A percentile compares a stretch with the other conserved stretches of the same genome.
These are phyloP conservation scores for Chytriomyces sp. DNA, from an alignment of 192 early-diverging fungal genomes.

Conservation along the genomic window DNA sequence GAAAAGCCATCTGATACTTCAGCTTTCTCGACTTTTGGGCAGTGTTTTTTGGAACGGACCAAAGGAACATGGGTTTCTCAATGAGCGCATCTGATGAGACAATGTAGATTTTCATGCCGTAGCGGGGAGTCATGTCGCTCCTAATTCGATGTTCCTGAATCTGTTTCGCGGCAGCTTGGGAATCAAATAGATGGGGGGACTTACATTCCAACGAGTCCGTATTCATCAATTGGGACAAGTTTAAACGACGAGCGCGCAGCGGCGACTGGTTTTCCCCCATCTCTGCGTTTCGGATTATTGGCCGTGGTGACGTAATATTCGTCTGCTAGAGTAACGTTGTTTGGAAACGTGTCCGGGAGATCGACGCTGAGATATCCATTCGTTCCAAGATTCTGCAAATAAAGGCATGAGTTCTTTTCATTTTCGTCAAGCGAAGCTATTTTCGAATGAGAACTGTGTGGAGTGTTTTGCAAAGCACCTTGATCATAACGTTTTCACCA, in stretches of 20 bases:
- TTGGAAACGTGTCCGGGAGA: constrained; percentile 40
- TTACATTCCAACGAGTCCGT: constrained; percentile 9
- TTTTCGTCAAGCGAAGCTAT: constrained; percentile 14
- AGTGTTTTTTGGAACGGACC: constrained; percentile 42
- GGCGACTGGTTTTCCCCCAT: constrained; percentile 9
- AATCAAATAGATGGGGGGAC: no score
- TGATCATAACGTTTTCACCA: constrained; percentile 43
- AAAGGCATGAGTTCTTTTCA: neutral
- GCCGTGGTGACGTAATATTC: constrained; percentile 41
- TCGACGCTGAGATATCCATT: constrained; percentile 37
- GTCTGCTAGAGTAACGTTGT: constrained; percentile 25
- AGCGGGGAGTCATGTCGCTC: constrained; percentile 24
- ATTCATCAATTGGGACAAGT: constrained; percentile 32
- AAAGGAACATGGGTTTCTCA: constrained; percentile 44
- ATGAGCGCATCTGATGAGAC: constrained; percentile 33
- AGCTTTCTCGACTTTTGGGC: constrained; percentile 27
- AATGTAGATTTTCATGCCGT: constrained; percentile 41
- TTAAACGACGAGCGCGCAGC: constrained; percentile 34
- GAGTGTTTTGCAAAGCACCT: constrained; percentile 26
- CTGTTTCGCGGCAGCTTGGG: no score
- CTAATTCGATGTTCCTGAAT: no score
- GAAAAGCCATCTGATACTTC: constrained; percentile 40
- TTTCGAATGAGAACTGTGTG: neutral
- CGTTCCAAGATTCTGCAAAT: constrained; percentile 38
- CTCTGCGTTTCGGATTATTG: neutral